Evolutionary conservation across 2,329 filamentous ascomycete genomes (phyloP), one percentile per base, ranked within the genome.

Genomic region (Paecilomyces variotii): DNA sequence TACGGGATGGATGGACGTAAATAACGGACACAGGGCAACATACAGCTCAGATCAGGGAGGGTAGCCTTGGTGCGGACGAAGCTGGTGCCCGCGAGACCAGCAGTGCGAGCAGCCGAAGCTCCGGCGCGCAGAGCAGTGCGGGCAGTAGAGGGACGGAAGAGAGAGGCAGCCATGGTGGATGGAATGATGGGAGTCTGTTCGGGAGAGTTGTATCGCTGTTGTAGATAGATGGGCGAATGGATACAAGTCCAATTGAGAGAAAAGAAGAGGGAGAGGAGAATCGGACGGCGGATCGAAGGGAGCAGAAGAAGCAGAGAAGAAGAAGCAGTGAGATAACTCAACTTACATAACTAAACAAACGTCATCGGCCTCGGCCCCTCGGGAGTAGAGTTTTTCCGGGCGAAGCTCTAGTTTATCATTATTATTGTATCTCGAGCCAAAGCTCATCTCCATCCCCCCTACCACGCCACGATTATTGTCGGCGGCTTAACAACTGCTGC

Each of bases 31-130:
- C 39, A 45, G 39, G 39, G 39, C 14, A 30, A 73, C 84, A 63
- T 82, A 90, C 88, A 91, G 68, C 85, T 73, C 11, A 97, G 87
- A 71, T 97, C 92, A 63, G 94, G 94, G 50, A 99, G 88, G 50
- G 92, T 96, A 56, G 90, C 93, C 82, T 97, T 97, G 78, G 85
- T 86, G 70, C 91, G 87, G 67, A 87, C 83, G 70, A 95, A 95
- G 72, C 84, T 88, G 67, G 87, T 87, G 75, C 85, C 85, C 64
- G 87, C 85, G 70, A 89, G 79, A 60, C 82, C 80, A 70, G 87
- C 84, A 63, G 83, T 81, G 52, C 64, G 67, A 65, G 72, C 68
- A 64, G 73, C 66, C 61, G 74, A 80, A 70, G 84, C 83, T 68
- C 82, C 79, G 65, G 87, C 83, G 69, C 89, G 85, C 62, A 93